A percentile compares a stretch with the other conserved stretches of the same genome.
Conservation (phyloP, 768 basidiomycete genomes). For the Pisolithus tinctorius region DNA sequence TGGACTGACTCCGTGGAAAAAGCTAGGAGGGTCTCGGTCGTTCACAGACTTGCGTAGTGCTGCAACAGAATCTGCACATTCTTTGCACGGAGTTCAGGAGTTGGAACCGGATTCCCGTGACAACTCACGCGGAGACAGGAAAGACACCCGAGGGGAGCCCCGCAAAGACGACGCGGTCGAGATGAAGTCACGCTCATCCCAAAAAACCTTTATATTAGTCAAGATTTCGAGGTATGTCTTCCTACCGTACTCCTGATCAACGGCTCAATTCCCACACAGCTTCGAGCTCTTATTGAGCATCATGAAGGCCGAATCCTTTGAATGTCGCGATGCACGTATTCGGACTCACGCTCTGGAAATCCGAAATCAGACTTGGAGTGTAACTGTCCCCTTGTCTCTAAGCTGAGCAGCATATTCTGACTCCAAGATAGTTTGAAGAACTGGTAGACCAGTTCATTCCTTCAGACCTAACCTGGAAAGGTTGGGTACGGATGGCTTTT, state of each 20-base stretch:
- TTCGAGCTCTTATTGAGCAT: constrained; percentile 71
- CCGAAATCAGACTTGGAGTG: constrained; percentile 77
- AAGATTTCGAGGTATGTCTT: constrained; percentile 56
- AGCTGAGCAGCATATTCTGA: constrained; percentile 5
- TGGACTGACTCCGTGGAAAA: constrained; percentile 35
- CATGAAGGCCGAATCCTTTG: constrained; percentile 78
- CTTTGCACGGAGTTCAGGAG: constrained; percentile 4
- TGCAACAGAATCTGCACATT: constrained; percentile 28
- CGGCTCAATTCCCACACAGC: constrained; percentile 31
- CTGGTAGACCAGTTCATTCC: constrained; percentile 75
- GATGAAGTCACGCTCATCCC: constrained; percentile 74
- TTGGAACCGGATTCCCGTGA: constrained; percentile 16
- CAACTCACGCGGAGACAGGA: constrained; percentile 15
- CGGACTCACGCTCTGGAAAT: constrained; percentile 77
- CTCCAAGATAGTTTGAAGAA: constrained; percentile 58
- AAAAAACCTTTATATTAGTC: constrained; percentile 80
- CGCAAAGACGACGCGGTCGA: constrained; percentile 59
- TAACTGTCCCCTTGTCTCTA: constrained; percentile 31
- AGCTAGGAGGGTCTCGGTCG: constrained; percentile 56
- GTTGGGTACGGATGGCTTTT: constrained; percentile 80
- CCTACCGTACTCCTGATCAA: constrained; percentile 5
- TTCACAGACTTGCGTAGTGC: constrained; percentile 60
- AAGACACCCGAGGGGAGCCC: constrained; percentile 10
- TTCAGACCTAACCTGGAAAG: constrained; percentile 70
- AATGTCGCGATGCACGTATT: constrained; percentile 72